Conservation (phyloP, 1,284 basidiomycete genomes). For the Fomes fomentarius region DNA sequence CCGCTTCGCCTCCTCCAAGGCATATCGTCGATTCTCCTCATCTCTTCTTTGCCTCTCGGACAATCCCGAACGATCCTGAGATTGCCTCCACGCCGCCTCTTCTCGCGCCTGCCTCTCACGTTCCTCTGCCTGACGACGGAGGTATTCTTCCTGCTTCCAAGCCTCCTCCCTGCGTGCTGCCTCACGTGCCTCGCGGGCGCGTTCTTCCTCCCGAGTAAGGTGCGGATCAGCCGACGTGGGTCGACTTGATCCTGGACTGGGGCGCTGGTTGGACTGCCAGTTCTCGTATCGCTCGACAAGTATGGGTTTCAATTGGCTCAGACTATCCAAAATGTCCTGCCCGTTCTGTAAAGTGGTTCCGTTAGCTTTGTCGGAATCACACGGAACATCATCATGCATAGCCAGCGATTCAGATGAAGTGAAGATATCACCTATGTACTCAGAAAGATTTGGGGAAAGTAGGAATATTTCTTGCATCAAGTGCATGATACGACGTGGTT, state of each 20-base stretch:
- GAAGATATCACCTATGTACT: too few relatives aligned
- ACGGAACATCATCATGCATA: too few relatives aligned
- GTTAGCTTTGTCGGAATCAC: constrained; percentile 5
- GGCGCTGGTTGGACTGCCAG: constrained; percentile 29
- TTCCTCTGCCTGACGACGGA: constrained; percentile 29
- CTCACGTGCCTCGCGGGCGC: constrained; percentile 41
- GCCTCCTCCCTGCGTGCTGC: constrained; percentile 40
- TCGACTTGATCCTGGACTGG: constrained; percentile 21
- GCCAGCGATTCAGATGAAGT: too few relatives aligned
- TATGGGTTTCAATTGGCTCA: constrained; percentile 38
- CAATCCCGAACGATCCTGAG: constrained; percentile 20
- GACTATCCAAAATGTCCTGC: constrained; percentile 58
- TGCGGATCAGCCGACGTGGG: constrained; percentile 28
- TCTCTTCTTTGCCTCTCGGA: constrained; percentile 26
- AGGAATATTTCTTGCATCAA: too few relatives aligned
- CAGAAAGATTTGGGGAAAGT: too few relatives aligned
- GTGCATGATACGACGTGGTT: neutral
- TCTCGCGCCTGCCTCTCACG: constrained; percentile 25
- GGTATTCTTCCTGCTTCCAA: constrained; percentile 30
- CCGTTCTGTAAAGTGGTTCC: constrained; percentile 55
- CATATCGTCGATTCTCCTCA: constrained; percentile 32
- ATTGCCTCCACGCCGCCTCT: constrained; percentile 27
- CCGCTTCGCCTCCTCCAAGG: constrained; percentile 25
- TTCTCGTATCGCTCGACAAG: constrained; percentile 41
- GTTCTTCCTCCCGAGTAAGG: constrained; percentile 38